These are phyloP conservation scores for Russula lepida DNA, from an alignment of 768 basidiomycete species.

Conservation along the genomic window DNA sequence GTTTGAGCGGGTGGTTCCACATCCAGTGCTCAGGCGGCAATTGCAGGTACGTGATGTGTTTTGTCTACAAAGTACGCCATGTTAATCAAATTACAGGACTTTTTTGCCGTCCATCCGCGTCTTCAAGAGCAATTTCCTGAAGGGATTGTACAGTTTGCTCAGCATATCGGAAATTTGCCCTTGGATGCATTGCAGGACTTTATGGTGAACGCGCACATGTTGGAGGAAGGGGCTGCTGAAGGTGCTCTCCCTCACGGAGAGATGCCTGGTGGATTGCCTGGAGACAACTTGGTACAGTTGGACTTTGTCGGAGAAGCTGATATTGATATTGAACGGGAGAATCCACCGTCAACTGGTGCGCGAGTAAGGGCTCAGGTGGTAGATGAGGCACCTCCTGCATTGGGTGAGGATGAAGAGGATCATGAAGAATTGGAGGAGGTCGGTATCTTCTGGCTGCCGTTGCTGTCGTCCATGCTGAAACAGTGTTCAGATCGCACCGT, in stretches of 20 bases:
- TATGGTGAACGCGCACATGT: constrained; percentile 10
- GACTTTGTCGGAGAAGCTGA: constrained; percentile 5
- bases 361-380: background rate
- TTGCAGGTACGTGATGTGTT: constrained; percentile 35
- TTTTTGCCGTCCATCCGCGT: constrained; percentile 49
- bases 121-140: constrained; percentile 53
- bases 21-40: constrained; percentile 48
- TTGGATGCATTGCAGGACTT: constrained; percentile 17
- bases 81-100: constrained; percentile 28
- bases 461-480: constrained; percentile 3
- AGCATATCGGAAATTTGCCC: constrained; percentile 18
- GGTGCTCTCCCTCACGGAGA: constrained; percentile 14
- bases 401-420: constrained; percentile 11
- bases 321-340: constrained; percentile 4
- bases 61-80: background rate
- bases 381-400: background rate
- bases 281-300: constrained; percentile 20
- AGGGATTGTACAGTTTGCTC: constrained; percentile 46
- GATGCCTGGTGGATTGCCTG: constrained; percentile 18
- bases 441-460: background rate
- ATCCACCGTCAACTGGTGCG: background rate
- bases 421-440: constrained; percentile 17
- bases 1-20: constrained; percentile 50
- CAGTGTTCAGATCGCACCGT: constrained; percentile 3
- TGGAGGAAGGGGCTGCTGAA: constrained; percentile 16